Evolutionary conservation across 495 filamentous ascomycete species (phyloP).

Genomic region (Letharia columbiana): DNA sequence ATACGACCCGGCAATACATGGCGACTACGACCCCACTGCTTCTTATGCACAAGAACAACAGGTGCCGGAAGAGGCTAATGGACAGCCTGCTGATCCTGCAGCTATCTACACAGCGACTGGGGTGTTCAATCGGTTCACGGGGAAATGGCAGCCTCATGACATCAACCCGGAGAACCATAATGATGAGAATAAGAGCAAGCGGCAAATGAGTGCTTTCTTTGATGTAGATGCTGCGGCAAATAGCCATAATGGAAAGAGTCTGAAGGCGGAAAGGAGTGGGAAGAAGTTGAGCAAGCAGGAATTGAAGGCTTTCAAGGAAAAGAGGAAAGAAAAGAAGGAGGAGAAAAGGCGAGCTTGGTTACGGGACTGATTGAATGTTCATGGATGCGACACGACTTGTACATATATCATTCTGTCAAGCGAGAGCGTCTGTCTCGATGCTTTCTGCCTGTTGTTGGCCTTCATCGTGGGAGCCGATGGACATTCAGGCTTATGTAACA

Average conservation of each 20-base stretch:
- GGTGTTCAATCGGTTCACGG: constrained; percentile 88
- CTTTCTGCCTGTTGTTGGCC: neutral
- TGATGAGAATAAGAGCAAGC: constrained; percentile 77
- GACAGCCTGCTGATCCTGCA: constrained; percentile 32
- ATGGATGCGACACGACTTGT: constrained; percentile 3
- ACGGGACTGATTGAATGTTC: constrained; percentile 52
- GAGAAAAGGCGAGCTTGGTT: constrained; percentile 92
- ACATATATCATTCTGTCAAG: constrained; percentile 5
- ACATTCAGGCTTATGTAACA: neutral
- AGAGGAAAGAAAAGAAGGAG: constrained; percentile 77
- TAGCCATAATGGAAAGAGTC: constrained; percentile 78
- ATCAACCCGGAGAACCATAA: constrained; percentile 67
- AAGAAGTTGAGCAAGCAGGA: constrained; percentile 83
- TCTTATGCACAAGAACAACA: constrained; percentile 67
- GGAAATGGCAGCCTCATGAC: constrained; percentile 61
- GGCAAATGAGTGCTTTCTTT: constrained; percentile 93
- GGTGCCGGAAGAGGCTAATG: constrained; percentile 16
- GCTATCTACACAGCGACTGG: constrained; percentile 56
- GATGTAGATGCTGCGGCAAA: constrained; percentile 98
- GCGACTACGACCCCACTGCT: constrained; percentile 88
- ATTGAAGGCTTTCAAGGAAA: constrained; percentile 67
- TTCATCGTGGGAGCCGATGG: neutral
- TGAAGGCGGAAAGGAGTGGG: constrained; percentile 83
- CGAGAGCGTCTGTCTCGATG: constrained; percentile 5
- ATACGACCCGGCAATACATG: constrained; percentile 94